Base-by-base conservation (phyloP, 495 filamentous ascomycete species). In the Trichocladium uniseriatum region DNA sequence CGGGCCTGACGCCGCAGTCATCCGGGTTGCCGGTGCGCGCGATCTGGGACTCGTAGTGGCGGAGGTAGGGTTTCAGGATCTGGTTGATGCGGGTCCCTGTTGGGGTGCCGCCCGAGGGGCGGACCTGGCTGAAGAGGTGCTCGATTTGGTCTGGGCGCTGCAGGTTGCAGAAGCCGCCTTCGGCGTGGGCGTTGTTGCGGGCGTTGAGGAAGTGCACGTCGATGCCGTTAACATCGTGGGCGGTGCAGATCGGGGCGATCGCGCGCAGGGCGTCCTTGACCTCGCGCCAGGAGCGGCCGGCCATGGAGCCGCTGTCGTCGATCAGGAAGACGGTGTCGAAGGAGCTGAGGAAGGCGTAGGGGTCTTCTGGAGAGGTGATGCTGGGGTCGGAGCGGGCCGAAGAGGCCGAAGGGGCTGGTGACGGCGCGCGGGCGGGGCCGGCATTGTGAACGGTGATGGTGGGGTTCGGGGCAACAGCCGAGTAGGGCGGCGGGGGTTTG, bases 271-370 rank as follows among this genome's bases (percentile, higher is more conserved):
- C 89, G 8, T 71, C 66, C 32, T 76, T 70, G 24, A 85, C 86
- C 67, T 95, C 87, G 16, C 68, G 65, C 92, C 92, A 98, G 37
- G 76, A 77, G 11, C 63, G 54, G 48, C 83, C 87, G n/a, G 73
- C 71, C 92, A 98, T 98, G 62, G 81, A 87, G 27, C 81, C 78
- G 40, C 83, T 88, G 75, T 98, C 92, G 63, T 98, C 92, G 63
- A 98, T 87, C 0, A 98, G 70, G 70, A 98, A 92, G 47, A 91
- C 67, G 24, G 90, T 97, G 74, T 97, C 87, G 66, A 95, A 97
- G 41, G 75, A 75, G n/a, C 56, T 54, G 21, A 97, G 87, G 67
- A 95, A 94, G n/a, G 79, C 76, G 62, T 87, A 94, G 1, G 72
- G 78, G 64, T 86, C 80, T 56, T 90, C 84, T 9, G 52, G 36